Evolutionary conservation across 768 basidiomycete genomes (phyloP).

Genomic region (Russula abietina): DNA sequence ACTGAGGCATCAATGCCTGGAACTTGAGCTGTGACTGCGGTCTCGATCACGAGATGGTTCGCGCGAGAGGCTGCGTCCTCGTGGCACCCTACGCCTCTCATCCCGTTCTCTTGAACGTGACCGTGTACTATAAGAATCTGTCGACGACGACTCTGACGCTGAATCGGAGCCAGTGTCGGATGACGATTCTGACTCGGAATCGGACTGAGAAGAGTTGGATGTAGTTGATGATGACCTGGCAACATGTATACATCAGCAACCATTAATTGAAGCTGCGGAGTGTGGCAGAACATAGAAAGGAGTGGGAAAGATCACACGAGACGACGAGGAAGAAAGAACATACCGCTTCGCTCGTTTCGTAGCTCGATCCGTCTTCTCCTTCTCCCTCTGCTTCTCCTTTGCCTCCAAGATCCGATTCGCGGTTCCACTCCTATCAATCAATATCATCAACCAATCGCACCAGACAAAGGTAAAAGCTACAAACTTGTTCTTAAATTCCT

Average conservation of each 20-base stretch:
- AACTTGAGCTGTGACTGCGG: constrained; percentile 6
- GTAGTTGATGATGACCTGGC: constrained; percentile 16
- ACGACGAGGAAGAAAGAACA: constrained; percentile 6
- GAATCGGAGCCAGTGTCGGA: constrained; percentile 40
- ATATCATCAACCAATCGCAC: too few species aligned
- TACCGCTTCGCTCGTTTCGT: constrained; percentile 33
- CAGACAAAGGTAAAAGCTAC: constrained; percentile 28
- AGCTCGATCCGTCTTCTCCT: constrained; percentile 35
- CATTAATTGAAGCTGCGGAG: constrained; percentile 16
- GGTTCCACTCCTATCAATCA: constrained; percentile 52
- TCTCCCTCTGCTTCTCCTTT: constrained; percentile 70
- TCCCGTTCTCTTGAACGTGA: constrained; percentile 42
- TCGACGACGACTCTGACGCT: constrained; percentile 42
- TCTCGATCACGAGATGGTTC: constrained; percentile 20
- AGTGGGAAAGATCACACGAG: not conserved
- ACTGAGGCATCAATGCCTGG: constrained; percentile 6
- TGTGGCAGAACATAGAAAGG: constrained; percentile 10
- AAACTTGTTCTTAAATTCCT: constrained; percentile 82
- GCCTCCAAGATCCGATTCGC: constrained; percentile 79
- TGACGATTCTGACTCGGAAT: constrained; percentile 28
- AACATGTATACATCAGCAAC: not conserved
- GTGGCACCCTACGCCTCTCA: constrained; percentile 34
- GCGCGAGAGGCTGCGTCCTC: constrained; percentile 22
- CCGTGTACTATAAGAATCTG: constrained; percentile 33
- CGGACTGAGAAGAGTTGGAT: not conserved